phyloP scores from a whole-genome alignment of 2,329 filamentous ascomycete genomes.

The Phoma sp. region DNA sequence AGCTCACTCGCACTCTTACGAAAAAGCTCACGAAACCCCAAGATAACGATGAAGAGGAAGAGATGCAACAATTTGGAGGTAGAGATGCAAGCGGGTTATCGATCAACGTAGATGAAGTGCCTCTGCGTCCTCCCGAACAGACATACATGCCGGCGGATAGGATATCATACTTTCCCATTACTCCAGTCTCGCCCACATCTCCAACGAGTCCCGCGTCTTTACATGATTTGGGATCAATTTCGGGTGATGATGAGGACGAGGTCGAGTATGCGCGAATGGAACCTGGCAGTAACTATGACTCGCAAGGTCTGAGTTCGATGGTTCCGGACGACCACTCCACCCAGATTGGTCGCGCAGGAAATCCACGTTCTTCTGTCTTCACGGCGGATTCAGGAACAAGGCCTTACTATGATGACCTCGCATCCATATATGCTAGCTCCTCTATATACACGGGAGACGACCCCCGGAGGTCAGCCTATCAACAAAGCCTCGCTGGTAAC shows the following conservation, averaged over 20 bases:
- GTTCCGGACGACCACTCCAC: conserved; percentile 38
- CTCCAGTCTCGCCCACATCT: conserved; percentile 26
- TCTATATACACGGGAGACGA: conserved; percentile 43
- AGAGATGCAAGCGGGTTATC: conserved; percentile 19
- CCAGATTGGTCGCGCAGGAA: conserved; percentile 25
- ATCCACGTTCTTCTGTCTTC: conserved; percentile 17
- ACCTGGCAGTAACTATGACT: not conserved
- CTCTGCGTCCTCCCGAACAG: conserved; percentile 29
- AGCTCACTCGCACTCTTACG: conserved; percentile 40
- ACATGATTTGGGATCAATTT: conserved; percentile 11
- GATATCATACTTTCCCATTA: conserved; percentile 28
- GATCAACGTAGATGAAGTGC: conserved; percentile 23
- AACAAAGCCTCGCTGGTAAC: conserved; percentile 27
- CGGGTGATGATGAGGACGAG: conserved; percentile 13
- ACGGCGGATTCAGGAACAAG: conserved; percentile 18
- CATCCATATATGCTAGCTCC: conserved; percentile 40
- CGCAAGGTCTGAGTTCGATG: conserved; percentile 33
- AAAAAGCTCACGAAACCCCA: conserved; percentile 31
- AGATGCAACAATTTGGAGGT: conserved; percentile 32
- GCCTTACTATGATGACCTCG: conserved; percentile 41
- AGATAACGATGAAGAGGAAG: conserved; percentile 25
- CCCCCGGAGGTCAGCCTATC: conserved; percentile 27
- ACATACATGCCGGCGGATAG: conserved; percentile 27
- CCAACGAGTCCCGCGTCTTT: conserved; percentile 21
- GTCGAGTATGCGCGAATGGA: conserved; percentile 10